Evolutionary conservation across 257 asterid genomes (phyloP), one percentile per base, ranked within the genome.

Genomic region (Thymus quinquecostatus): DNA sequence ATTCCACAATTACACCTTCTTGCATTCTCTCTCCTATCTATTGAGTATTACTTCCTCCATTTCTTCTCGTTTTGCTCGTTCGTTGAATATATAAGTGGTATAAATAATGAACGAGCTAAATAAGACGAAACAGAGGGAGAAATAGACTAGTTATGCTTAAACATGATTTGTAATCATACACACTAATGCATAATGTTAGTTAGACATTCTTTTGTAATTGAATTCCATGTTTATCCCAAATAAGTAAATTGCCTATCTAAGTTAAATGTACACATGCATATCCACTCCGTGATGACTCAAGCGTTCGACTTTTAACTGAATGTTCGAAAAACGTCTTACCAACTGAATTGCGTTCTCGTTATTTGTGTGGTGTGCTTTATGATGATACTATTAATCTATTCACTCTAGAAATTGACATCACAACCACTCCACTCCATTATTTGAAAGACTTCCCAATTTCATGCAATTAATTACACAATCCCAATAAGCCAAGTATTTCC

Each of bases 381-480:
- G 21, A 21, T 21, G 21, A 57, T 30, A 27, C 27, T 14, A 54
- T 27, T 54, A n/a, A 30, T 61, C 50, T 21, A 60, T 70, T 28
- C 11, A 5, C 13, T 7, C 32, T n/a, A 67, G 2, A 49, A 60
- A 27, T 71, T 71, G 71, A 63, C 14, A 63, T 9, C 58, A 4
- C 61, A 72, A 41, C 77, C 36, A 72, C 41, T 38, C 41, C 41
- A 38, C 63, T 55, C 71, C 77, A 29, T 34, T 40, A 38, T 14
- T 27, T 10, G 8, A 40, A 62, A 38, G 1, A 32, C 11, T 10
- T 13, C 0, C 5, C 43, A 29, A 55, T 34, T 47, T 13, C 34
- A 33, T 21, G 2, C 28, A 69, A 49, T 47, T 71, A 48, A 30
- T 58, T 49, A 13, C 61, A 55, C 38, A 29, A 29, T 29, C n/a